Conservation (phyloP, 257 asterid species). For the Cruciata laevipes region DNA sequence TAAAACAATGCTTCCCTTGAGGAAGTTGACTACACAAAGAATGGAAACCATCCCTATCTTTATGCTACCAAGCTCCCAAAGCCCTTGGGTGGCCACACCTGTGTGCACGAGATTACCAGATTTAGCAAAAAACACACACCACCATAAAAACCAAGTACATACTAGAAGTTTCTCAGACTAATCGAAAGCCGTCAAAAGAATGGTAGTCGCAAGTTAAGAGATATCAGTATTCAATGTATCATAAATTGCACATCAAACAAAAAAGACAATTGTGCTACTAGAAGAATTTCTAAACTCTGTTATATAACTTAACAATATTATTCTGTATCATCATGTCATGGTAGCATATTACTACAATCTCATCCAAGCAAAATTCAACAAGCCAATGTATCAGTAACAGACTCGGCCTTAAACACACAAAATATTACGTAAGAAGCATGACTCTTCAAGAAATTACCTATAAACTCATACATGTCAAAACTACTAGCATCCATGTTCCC, state of each 20-base stretch:
- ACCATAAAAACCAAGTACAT: too few relatives aligned
- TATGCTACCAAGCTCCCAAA: constrained; percentile 53
- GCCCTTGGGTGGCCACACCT: constrained; percentile 94
- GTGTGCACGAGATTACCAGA: constrained; percentile 5
- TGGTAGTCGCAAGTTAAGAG: neutral
- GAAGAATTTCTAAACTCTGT: too few relatives aligned
- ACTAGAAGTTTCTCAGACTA: neutral
- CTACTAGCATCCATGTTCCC: neutral
- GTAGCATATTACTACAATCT: neutral
- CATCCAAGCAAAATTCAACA: neutral
- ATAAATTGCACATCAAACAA: too few relatives aligned
- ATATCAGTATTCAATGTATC: neutral
- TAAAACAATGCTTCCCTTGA: constrained; percentile 1
- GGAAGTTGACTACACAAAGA: neutral
- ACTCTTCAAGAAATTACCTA: neutral
- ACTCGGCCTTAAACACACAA: neutral
- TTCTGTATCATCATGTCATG: too few relatives aligned
- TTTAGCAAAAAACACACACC: neutral
- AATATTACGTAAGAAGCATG: neutral
- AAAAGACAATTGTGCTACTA: too few relatives aligned
- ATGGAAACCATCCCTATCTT: constrained; percentile 4
- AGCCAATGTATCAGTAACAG: neutral
- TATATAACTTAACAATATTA: too few relatives aligned
- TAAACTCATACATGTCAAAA: neutral
- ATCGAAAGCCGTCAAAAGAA: neutral